Percentiles rank a stretch among this genome's conserved stretches.
Evolutionary conservation across 495 filamentous ascomycete genomes (phyloP).

Genomic region (Talaromyces stipitatus): DNA sequence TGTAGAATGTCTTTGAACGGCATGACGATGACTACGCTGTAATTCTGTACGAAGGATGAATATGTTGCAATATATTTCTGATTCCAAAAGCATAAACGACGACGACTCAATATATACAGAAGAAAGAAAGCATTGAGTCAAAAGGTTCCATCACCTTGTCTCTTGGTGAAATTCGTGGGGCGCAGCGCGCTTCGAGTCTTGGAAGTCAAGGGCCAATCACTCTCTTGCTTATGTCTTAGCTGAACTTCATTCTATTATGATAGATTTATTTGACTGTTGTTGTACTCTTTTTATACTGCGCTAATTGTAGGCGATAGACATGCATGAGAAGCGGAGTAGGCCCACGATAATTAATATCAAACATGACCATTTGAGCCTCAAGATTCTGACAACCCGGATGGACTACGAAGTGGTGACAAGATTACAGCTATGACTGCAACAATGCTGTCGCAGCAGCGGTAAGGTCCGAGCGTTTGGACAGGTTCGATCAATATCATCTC

Average conservation of each 20-base stretch:
- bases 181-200: not conserved
- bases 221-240: no score
- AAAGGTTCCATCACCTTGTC: not conserved
- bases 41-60: not conserved
- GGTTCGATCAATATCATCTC: not conserved
- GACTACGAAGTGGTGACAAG: not conserved
- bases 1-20: slow-evolving; percentile 65
- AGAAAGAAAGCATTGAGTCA: not conserved
- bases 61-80: not conserved
- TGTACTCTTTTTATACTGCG: no score
- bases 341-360: not conserved
- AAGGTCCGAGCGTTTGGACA: no score
- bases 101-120: no score
- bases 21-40: slow-evolving; percentile 40
- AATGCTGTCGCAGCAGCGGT: no score
- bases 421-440: no score
- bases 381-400: no score
- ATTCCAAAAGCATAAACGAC: not conserved
- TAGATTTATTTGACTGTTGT: no score
- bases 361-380: not conserved
- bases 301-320: not conserved
- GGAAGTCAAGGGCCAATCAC: slow-evolving; percentile 2
- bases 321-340: not conserved
- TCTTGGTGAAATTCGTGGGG: not conserved
- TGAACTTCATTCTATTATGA: not conserved